Base-by-base conservation (phyloP, 495 filamentous ascomycete genomes). In the Podospora didyma region DNA sequence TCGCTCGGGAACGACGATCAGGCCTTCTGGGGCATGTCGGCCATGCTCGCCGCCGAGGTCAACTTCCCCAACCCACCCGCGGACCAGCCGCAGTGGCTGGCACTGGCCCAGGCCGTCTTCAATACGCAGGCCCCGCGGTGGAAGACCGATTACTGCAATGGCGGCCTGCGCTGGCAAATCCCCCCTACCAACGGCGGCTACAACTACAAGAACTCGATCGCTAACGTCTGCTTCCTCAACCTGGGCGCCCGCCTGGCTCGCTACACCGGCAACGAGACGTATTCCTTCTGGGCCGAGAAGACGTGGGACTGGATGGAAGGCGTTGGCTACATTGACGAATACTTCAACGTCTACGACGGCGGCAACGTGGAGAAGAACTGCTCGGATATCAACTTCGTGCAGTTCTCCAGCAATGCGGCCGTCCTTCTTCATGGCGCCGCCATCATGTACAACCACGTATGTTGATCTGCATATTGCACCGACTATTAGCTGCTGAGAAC, bases 91-190 rank as follows among this genome's bases (percentile, higher is more conserved):
- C 80, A 84, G 56, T 94, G 89, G 88, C 74, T 94, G 3, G 86
- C 86, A 3, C 77, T 94, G 51, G 89, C 87, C n/a, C 87, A 93
- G 65, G 88, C 85, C 9, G 86, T 86, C 4, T 93, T 92, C 72
- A 90, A 92, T 69, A 83, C 82, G 0, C 88, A 90, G 63, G 66
- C 73, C 1, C 12, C 56, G 50, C 73, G 86, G 19, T 90, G 89
- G 88, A 76, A 90, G 48, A 73, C 67, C 19, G 61, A 66, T 0
- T 73, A 78, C 28, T 96, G 91, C 66, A 78, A 79, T 52, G 91
- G 91, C 47, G 91, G 91, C 3, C 69, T 95, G 59, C 79, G 83
- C 54, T 95, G 91, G 90, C 90, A 95, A 74, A 86, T 93, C 49
- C 87, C 81, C 63, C 75, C 78, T 9, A 88, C 84, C 69, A 89